phyloP scores from a whole-genome alignment of 2,329 filamentous ascomycete species.

The Epichloe elymi region DNA sequence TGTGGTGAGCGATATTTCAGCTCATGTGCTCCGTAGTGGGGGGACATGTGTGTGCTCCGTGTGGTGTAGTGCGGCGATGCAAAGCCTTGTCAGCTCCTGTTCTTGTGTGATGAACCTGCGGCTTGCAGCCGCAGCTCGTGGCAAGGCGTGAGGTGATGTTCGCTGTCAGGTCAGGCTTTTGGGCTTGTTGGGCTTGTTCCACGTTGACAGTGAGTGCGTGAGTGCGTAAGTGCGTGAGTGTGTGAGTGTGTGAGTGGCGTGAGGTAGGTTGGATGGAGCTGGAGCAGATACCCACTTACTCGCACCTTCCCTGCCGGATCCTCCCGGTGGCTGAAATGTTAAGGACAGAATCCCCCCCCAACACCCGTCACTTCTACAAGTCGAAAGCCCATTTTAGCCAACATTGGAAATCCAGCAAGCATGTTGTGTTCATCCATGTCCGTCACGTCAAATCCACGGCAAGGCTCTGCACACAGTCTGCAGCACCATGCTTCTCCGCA shows the following conservation, averaged over 20 bases:
- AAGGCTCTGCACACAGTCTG: neutral
- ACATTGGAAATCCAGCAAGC: neutral
- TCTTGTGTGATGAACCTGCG: neutral
- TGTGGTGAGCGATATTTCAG: conserved; percentile 4
- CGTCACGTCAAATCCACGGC: neutral
- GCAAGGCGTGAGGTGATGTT: neutral
- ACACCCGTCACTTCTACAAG: too few species aligned
- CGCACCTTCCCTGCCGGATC: conserved; percentile 6
- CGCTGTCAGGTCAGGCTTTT: neutral
- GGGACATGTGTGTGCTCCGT: conserved; percentile 1
- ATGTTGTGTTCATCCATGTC: neutral
- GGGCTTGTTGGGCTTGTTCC: neutral
- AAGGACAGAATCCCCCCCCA: neutral
- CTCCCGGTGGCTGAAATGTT: conserved; percentile 4
- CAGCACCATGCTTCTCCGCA: neutral
- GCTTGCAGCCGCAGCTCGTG: neutral
- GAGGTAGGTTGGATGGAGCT: too few species aligned
- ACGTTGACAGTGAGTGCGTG: too few species aligned
- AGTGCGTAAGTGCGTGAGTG: too few species aligned
- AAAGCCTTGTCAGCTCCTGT: conserved; percentile 4
- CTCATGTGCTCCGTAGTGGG: conserved; percentile 1
- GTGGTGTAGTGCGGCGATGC: neutral
- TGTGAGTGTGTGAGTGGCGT: too few species aligned
- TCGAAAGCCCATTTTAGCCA: neutral
- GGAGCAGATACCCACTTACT: too few species aligned